Conservation (phyloP, 176 grass and related monocot species). For the barley (Hordeum vulgare) region DNA sequence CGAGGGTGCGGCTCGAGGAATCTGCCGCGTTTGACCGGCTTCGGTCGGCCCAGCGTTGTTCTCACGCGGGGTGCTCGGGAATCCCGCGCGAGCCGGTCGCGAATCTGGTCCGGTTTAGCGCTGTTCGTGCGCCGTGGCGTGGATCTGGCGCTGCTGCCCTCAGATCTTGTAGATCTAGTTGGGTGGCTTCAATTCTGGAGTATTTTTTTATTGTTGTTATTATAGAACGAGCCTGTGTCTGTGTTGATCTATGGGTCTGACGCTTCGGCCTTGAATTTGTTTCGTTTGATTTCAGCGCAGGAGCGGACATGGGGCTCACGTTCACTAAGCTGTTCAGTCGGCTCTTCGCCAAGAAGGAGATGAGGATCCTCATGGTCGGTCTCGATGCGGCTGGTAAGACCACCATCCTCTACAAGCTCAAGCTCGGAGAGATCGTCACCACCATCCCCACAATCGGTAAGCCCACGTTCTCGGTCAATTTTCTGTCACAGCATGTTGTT, state of each 20-base stretch:
- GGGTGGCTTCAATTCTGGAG: not conserved
- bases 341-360: conserved; percentile 90
- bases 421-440: conserved; percentile 90
- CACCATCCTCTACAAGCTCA: conserved; percentile 92
- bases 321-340: conserved; percentile 89
- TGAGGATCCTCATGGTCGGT: conserved; percentile 90
- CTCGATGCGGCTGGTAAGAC: conserved; percentile 89
- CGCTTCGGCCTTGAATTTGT: not conserved
- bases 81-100: not conserved
- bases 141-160: conserved; percentile 6
- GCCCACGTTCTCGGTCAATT: not conserved
- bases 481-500: not conserved
- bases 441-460: conserved; percentile 82
- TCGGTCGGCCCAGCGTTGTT: conserved; percentile 15
- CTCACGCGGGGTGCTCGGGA: not conserved
- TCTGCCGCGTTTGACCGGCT: not conserved
- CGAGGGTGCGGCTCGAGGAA: not conserved
- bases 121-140: not conserved
- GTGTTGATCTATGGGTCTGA: conserved; percentile 2
- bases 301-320: conserved; percentile 68
- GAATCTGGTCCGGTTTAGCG: not conserved
- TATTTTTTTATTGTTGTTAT: not conserved
- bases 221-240: not conserved
- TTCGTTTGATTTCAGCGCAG: conserved; percentile 21
- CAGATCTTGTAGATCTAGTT: conserved; percentile 29